A percentile compares a stretch with the other conserved stretches of the same genome.
phyloP scores from a whole-genome alignment of 2,329 filamentous ascomycete species.

The Calonectria ilicicola region DNA sequence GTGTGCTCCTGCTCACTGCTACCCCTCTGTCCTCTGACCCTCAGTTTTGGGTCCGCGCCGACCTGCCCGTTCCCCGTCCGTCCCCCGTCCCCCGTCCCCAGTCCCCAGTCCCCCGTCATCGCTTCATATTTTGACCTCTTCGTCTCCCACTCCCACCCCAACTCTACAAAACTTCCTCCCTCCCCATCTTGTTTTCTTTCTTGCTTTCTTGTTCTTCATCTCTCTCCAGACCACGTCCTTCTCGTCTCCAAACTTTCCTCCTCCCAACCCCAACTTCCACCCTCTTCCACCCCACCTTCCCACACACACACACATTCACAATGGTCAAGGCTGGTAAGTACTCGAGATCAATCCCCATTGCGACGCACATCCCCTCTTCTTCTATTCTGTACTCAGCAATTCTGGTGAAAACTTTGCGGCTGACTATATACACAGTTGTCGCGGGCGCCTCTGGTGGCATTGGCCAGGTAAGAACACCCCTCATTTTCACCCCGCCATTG shows the following conservation, averaged over 20 bases:
- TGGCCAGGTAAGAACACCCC: constrained; percentile 79
- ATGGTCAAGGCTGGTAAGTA: constrained; percentile 74
- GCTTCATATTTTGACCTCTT: constrained; percentile 34
- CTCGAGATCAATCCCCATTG: constrained; percentile 12
- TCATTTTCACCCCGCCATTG: background rate
- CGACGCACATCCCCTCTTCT: constrained; percentile 41
- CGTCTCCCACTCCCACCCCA: constrained; percentile 38
- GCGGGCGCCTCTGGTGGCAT: constrained; percentile 98
- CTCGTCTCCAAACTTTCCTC: background rate
- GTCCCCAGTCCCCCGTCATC: constrained; percentile 20
- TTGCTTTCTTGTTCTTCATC: constrained; percentile 4
- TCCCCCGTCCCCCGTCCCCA: constrained; percentile 10
- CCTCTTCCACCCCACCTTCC: constrained; percentile 17
- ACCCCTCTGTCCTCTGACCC: constrained; percentile 16
- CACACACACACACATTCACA: constrained; percentile 39
- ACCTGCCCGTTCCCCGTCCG: constrained; percentile 13
- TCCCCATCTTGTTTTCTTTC: constrained; percentile 13
- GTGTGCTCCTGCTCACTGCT: background rate
- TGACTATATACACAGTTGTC: constrained; percentile 68
- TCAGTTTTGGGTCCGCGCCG: constrained; percentile 23
- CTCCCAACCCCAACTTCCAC: constrained; percentile 3
- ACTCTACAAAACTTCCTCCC: constrained; percentile 25
- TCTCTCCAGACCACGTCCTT: constrained; percentile 1
- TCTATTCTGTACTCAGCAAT: constrained; percentile 9
- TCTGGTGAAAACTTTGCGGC: background rate